Percentiles rank a stretch among this genome's conserved stretches.
phyloP scores from a whole-genome alignment of 2,329 filamentous ascomycete genomes.

The Fusarium verrucosum region DNA sequence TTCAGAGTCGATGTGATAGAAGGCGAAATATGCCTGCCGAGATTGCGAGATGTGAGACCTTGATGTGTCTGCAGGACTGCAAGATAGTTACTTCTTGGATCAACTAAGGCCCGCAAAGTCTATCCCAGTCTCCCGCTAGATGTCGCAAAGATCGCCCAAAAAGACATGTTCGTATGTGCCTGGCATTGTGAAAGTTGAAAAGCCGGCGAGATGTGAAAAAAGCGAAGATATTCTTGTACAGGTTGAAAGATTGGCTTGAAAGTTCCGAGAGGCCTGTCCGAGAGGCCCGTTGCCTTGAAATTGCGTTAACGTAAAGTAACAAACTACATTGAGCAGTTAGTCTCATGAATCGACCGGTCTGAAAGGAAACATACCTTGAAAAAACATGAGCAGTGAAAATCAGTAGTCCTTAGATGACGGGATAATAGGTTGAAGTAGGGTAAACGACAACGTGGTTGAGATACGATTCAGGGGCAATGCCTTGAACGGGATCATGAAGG shows the following conservation, averaged over 20 bases:
- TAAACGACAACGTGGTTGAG: not conserved
- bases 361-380: not conserved
- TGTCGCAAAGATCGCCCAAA: not conserved
- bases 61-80: not conserved
- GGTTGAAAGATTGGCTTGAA: too few species aligned
- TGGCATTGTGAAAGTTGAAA: not conserved
- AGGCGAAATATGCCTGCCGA: not conserved
- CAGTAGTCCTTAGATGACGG: not conserved
- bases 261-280: not conserved
- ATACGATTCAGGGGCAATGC: not conserved
- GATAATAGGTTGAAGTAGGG: not conserved
- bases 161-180: not conserved
- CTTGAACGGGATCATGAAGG: not conserved
- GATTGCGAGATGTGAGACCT: not conserved
- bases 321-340: not conserved
- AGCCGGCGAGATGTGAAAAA: not conserved
- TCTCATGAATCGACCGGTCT: too few species aligned
- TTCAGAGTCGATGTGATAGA: too few species aligned
- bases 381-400: not conserved
- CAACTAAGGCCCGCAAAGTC: slow-evolving; percentile 2
- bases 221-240: not conserved
- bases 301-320: not conserved
- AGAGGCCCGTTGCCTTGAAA: not conserved
- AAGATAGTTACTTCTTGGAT: not conserved
- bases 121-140: not conserved